A percentile compares a stretch with the other conserved stretches of the same genome.
phyloP scores from a whole-genome alignment of 1,139 yeast species.

The Meyerozyma athensensis region DNA sequence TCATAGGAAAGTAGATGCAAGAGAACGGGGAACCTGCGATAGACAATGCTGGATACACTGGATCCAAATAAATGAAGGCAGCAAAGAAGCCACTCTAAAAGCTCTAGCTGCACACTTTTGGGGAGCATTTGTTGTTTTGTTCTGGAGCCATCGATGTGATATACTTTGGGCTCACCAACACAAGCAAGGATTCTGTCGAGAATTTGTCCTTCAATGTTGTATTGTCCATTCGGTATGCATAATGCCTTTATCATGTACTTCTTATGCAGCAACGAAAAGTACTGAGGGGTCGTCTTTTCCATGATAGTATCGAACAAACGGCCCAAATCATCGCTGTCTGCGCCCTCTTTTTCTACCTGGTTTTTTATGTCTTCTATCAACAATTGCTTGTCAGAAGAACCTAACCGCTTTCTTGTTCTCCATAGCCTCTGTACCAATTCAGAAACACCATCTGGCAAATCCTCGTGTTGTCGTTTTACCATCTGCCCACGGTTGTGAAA shows the following conservation, averaged over 20 bases:
- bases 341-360: background rate
- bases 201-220: constrained; percentile 10
- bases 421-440: constrained; percentile 1
- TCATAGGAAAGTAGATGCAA: constrained; percentile 42
- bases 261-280: constrained; percentile 8
- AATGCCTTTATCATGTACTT: constrained; percentile 9
- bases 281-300: background rate
- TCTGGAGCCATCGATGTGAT: constrained; percentile 19
- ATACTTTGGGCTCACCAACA: constrained; percentile 27
- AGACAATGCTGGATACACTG: constrained; percentile 13
- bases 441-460: background rate
- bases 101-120: constrained; percentile 17
- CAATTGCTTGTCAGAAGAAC: background rate
- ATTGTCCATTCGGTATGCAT: constrained; percentile 12
- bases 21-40: constrained; percentile 25
- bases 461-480: background rate
- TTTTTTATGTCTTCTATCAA: background rate
- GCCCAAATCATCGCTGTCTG: constrained; percentile 2
- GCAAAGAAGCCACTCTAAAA: constrained; percentile 31
- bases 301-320: background rate
- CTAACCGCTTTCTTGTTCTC: background rate
- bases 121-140: constrained; percentile 22
- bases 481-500: too few species aligned
- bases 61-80: constrained; percentile 25
- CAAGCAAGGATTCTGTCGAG: constrained; percentile 22